Evolutionary conservation across 164 flowering plant species (phyloP), one percentile per base, ranked within the genome.

Genomic region (Nymphaea thermarum): DNA sequence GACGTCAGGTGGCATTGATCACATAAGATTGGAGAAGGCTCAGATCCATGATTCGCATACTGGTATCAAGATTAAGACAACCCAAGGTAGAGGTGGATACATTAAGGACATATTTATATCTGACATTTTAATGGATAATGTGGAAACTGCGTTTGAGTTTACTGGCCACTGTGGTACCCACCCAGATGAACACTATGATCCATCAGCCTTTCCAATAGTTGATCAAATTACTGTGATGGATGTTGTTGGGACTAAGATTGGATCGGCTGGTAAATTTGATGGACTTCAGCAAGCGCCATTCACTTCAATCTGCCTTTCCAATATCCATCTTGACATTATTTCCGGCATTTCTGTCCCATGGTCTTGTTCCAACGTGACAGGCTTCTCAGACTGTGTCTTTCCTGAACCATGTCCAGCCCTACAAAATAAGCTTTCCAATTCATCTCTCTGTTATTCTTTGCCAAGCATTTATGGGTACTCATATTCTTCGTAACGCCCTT

Each of bases 1-100:
- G 74, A 88, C 84, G 89, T 90, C 97, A 3, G 97, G 97, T 66
- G 94, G 92, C 65, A 80, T 87, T 62, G 83, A 87, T 10, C 45
- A 74, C 18, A 68, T 90, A 11, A 76, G 72, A 3, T 86, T 67
- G 0, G 85, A 85, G 67, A 64, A 74, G 42, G 67, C 85, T 44
- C 68, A 69, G 42, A 12, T 88, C 3, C 73, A 62, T 15, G 70
- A 83, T 69, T 84, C 94, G 1, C 67, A 59, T 18, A 51, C 61
- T 5, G 96, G 86, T 0, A 75, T 90, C 53, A 43, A 68, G 15
- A 60, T 90, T 25, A 85, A 77, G 74, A 86, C 93, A 16, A 65
- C 81, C 5, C 64, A 14, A 62, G 90, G 91, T 53, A 80, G 93
- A 60, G 90, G 90, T 4, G 91, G 93, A 16, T 86, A 73, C 65